Evolutionary conservation across 352 stramenopile genomes (phyloP), one percentile per base, ranked within the genome.

Genomic region (Globisporangium megalacanthum): DNA sequence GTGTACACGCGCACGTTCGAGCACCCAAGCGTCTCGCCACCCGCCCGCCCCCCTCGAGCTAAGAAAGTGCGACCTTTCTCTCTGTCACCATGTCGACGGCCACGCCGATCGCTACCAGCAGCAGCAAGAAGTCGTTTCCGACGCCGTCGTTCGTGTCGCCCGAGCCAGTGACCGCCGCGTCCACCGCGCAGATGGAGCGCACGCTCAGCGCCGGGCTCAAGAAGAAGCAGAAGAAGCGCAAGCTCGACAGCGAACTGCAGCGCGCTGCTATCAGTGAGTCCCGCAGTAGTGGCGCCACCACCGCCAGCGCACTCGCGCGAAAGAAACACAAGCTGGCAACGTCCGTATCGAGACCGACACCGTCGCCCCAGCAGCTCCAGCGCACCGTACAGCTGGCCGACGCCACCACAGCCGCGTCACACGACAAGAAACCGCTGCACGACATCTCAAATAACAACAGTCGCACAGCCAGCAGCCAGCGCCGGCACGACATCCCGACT

Each of bases 391-490:
- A 52, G 25, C 42, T 66, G 50, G 48, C 73, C 65, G 48, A 19
- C 13, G 31, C 54, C 55, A 44, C 19, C 42, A 48, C 15, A 47
- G 41, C 41, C 11, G 41, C 4, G 4, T 29, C n/a, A 41, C 70
- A 69, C 25, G 48, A 1, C 3, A 47, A 55, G 6, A 70, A 64
- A 25, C 62, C 68, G 33, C 63, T 79, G 1, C 62, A 67, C 29
- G 73, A 83, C 52, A 77, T 80, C 49, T 80, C 71, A 4, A 83
- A 83, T 55, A 62, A 45, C 50, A 72, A 71, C 44, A 68, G 60
- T 13, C 17, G 17, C 54, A 4, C 15, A 29, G 52, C 2, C 56
- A 36, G 14, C 49, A 53, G 2, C 19, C 46, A 55, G 8, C 35
- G 39, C 44, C 45, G 50, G 25, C 47, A 42, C 15, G 42, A 44